Percentiles rank a stretch among this genome's conserved stretches.
Conservation (phyloP, 108 stramenopile genomes). For the Nitzschia sp. region DNA sequence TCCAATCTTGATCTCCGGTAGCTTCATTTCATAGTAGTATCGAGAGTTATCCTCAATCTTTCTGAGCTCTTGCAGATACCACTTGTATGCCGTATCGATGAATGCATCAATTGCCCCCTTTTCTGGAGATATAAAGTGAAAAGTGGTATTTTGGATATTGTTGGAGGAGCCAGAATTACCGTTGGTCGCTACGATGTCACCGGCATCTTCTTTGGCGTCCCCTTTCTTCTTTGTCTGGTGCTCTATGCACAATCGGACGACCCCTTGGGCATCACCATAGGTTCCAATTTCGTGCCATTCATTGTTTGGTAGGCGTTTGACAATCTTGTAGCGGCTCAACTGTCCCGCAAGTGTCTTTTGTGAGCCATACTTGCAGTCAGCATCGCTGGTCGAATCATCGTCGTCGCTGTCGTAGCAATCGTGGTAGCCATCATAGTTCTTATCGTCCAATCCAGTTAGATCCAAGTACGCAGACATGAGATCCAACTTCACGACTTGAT, state of each 20-base stretch:
- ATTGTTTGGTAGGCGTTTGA: slow-evolving; percentile 31
- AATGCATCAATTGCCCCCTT: slow-evolving; percentile 50
- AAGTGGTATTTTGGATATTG: slow-evolving; percentile 7
- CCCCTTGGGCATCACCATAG: slow-evolving; percentile 19
- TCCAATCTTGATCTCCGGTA: slow-evolving; percentile 17
- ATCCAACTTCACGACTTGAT: slow-evolving; percentile 33
- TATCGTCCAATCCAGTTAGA: slow-evolving; percentile 34
- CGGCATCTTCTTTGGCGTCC: slow-evolving; percentile 25
- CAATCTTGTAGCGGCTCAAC: slow-evolving; percentile 41
- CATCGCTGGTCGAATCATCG: slow-evolving; percentile 20
- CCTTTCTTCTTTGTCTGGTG: slow-evolving; percentile 19
- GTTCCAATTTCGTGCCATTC: slow-evolving; percentile 39
- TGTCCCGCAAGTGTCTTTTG: slow-evolving; percentile 31
- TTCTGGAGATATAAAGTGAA: slow-evolving; percentile 32
- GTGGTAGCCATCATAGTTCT: not conserved
- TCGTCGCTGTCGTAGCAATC: slow-evolving; percentile 27
- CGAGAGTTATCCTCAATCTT: slow-evolving; percentile 52
- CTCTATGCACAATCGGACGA: slow-evolving; percentile 21
- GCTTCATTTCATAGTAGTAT: slow-evolving; percentile 56
- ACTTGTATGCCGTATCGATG: slow-evolving; percentile 47
- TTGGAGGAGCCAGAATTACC: no score
- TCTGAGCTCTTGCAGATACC: slow-evolving; percentile 44
- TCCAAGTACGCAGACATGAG: slow-evolving; percentile 33
- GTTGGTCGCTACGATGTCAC: no score
- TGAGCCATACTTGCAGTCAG: slow-evolving; percentile 23